Conservation (phyloP, 768 basidiomycete genomes). For the Lentinula detonsa region DNA sequence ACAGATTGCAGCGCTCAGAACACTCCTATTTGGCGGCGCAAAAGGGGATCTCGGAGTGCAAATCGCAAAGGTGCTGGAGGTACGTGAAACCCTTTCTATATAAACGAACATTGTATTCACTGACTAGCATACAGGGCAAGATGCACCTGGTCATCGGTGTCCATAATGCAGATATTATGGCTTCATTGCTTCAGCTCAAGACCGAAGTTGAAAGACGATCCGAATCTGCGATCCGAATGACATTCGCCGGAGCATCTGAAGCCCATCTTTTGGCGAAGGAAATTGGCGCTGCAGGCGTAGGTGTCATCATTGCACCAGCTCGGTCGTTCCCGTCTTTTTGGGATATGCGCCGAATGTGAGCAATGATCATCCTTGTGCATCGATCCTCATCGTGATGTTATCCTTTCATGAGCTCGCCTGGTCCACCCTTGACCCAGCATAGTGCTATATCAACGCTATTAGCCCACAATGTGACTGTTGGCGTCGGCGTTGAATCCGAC, state of each 20-base stretch:
- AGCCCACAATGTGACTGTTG: slow-evolving; percentile 63
- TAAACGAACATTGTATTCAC: not conserved
- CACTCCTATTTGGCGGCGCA: slow-evolving; percentile 35
- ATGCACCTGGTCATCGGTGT: slow-evolving; percentile 58
- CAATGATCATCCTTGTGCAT: not conserved
- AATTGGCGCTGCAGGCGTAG: slow-evolving; percentile 60
- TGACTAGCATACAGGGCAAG: slow-evolving; percentile 31
- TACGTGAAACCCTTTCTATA: slow-evolving; percentile 10
- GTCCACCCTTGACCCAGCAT: slow-evolving; percentile 39
- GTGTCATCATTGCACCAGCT: slow-evolving; percentile 62
- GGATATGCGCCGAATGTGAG: slow-evolving; percentile 58
- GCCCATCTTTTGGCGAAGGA: slow-evolving; percentile 70
- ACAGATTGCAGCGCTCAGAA: slow-evolving; percentile 56
- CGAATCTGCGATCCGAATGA: slow-evolving; percentile 37
- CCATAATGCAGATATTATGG: slow-evolving; percentile 66
- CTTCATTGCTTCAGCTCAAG: slow-evolving; percentile 59
- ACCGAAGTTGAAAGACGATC: slow-evolving; percentile 44
- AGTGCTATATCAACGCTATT: slow-evolving; percentile 52
- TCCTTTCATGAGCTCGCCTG: slow-evolving; percentile 25
- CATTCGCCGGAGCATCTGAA: slow-evolving; percentile 55
- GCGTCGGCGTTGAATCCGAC: slow-evolving; percentile 40
- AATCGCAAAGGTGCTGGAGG: slow-evolving; percentile 42
- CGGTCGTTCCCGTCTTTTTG: slow-evolving; percentile 66
- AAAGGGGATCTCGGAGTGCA: slow-evolving; percentile 32
- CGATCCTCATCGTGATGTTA: not conserved